phyloP scores from a whole-genome alignment of 768 basidiomycete genomes.

The Heimioporus sp. region DNA sequence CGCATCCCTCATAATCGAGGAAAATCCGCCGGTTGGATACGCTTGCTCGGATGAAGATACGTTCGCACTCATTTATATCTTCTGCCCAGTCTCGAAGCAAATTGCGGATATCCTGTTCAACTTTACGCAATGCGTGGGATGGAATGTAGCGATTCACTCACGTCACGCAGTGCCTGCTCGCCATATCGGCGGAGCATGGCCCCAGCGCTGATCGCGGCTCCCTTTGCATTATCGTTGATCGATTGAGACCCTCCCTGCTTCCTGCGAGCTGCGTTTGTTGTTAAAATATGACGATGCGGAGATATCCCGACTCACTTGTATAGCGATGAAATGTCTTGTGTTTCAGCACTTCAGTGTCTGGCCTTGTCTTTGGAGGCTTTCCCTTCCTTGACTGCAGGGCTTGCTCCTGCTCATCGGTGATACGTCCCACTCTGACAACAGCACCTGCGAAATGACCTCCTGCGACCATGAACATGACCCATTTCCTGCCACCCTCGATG shows the following conservation, averaged over 20 bases:
- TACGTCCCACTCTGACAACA: conserved; percentile 66
- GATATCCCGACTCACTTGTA: conserved; percentile 66
- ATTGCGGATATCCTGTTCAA: conserved; percentile 76
- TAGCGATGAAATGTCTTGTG: conserved; percentile 99
- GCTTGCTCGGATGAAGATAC: conserved; percentile 90
- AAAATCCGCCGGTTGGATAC: conserved; percentile 87
- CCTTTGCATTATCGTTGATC: conserved; percentile 89
- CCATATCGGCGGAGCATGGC: conserved; percentile 93
- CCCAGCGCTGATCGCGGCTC: conserved; percentile 90
- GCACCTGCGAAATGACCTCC: conserved; percentile 98
- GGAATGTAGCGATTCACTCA: conserved; percentile 37
- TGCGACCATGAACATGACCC: conserved; percentile 96
- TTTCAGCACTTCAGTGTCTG: conserved; percentile 76
- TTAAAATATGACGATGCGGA: conserved; percentile 4
- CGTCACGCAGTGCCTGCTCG: conserved; percentile 88
- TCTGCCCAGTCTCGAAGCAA: conserved; percentile 85
- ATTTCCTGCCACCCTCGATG: conserved; percentile 60
- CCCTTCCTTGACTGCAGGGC: conserved; percentile 45
- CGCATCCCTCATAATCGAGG: conserved; percentile 80
- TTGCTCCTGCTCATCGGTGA: conserved; percentile 42
- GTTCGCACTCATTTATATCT: conserved; percentile 81
- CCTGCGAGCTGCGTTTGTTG: conserved; percentile 68
- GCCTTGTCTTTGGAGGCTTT: conserved; percentile 63
- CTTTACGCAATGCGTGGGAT: neutral
- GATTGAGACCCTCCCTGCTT: conserved; percentile 98